Evolutionary conservation across 23 red algal species (phyloP).

Genomic region (Gracilariopsis chorda): DNA sequence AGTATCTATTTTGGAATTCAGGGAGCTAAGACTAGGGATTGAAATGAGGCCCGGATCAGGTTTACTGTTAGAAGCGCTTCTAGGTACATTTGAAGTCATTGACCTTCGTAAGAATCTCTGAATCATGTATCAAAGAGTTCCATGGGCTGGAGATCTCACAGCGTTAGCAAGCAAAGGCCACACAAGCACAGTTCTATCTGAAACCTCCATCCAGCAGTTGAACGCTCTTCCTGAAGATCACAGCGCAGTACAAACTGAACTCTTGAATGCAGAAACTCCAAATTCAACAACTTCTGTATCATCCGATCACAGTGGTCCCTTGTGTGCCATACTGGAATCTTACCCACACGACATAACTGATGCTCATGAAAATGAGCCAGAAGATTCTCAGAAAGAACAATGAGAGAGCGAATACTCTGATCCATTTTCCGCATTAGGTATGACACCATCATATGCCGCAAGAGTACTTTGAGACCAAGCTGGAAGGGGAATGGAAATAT

Average conservation of each 20-base stretch:
- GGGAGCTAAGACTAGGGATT: slow-evolving; percentile 59
- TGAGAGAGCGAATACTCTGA: slow-evolving; percentile 43
- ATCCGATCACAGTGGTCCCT: neutral
- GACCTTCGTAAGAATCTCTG: slow-evolving; percentile 45
- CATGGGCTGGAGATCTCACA: slow-evolving; percentile 32
- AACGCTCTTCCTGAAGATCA: neutral
- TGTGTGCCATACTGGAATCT: slow-evolving; percentile 11
- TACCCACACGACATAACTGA: slow-evolving; percentile 55
- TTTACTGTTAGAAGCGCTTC: slow-evolving; percentile 53
- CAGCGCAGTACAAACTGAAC: neutral
- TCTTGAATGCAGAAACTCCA: neutral
- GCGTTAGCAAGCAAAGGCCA: neutral
- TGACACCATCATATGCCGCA: slow-evolving; percentile 66
- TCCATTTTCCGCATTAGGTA: slow-evolving; percentile 69
- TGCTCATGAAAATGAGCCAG: neutral
- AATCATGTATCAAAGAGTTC: slow-evolving; percentile 73
- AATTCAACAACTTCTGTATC: neutral
- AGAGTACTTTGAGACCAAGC: slow-evolving; percentile 54
- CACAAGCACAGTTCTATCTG: neutral
- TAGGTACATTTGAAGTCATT: slow-evolving; percentile 68
- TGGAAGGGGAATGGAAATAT: slow-evolving; percentile 61
- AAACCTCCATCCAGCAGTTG: neutral
- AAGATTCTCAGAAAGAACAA: neutral
- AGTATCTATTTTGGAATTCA: slow-evolving; percentile 57
- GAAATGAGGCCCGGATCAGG: slow-evolving; percentile 55